Evolutionary conservation across 257 asterid genomes (phyloP), one percentile per base, ranked within the genome.

Genomic region (Solanum corneliomulleri): DNA sequence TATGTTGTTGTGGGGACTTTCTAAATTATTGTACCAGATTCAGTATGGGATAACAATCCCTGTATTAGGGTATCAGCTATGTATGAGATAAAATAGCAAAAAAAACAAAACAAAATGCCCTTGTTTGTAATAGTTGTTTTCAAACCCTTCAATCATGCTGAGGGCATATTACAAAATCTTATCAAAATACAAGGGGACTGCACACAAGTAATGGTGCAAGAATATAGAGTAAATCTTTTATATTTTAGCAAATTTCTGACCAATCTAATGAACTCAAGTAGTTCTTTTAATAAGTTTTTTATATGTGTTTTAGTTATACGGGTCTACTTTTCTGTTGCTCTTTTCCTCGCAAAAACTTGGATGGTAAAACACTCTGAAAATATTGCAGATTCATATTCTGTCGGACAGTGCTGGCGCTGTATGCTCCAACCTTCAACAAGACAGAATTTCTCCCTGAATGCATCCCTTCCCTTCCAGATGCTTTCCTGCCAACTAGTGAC

Each of bases 351-450:
- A 10, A 16, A 78, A 47, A 29, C 20, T 18, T 47, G 12, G n/a
- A 45, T 1, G 68, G 42, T 45, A 80, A 80, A 47, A 45, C 68
- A 4, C 83, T 83, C 88, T 16, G 27, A 75, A 33, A 33, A 88
- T 82, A 25, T 64, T 90, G 93, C 98, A 96, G 99, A 92, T 96
- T 96, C 91, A 88, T 96, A 82, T 95, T 96, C 88, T 94, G 96
- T 74, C 94, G 97, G 87, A 93, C 98, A 31, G 98, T 92, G 85
- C 87, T 96, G 81, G 89, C 93, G 27, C 86, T 91, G 11, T 90
- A 91, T 78, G 86, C 94, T 42, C 91, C 94, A 64, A 93, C 93
- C 78, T 91, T 76, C 88, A 84, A 90, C 91, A 94, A 93, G 97
- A 86, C 83, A 27, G 98, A 94, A 42, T 93, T 83, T 86, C 83